These are phyloP conservation scores for Gliomastix tumulicola DNA, from an alignment of 2,329 filamentous ascomycete species.

Conservation along the genomic window DNA sequence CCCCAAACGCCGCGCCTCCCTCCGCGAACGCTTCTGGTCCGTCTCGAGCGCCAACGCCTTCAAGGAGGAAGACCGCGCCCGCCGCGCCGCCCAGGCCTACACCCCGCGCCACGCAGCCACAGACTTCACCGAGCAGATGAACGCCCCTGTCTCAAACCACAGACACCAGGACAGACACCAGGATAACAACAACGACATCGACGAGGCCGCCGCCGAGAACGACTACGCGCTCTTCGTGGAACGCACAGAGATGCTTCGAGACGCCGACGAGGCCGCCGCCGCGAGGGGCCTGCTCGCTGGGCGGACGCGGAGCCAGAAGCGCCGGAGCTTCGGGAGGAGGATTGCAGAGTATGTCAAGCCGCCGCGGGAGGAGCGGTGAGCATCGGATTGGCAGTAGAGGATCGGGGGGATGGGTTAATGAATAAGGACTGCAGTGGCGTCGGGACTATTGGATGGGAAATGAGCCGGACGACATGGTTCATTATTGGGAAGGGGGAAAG, in stretches of 20 bases:
- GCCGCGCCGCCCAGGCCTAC: conserved; percentile 8
- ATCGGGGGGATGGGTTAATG: background rate
- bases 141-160: conserved; percentile 3
- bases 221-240: conserved; percentile 1
- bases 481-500: background rate
- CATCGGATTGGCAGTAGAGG: background rate
- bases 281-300: background rate
- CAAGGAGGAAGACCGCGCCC: conserved; percentile 9
- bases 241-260: too few relatives aligned
- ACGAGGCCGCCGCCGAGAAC: conserved; percentile 1
- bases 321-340: conserved; percentile 6
- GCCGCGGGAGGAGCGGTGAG: conserved; percentile 1
- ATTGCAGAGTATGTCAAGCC: conserved; percentile 11
- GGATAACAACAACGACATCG: background rate
- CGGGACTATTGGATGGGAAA: background rate
- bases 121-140: conserved; percentile 15
- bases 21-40: conserved; percentile 3
- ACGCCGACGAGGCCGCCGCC: background rate
- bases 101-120: conserved; percentile 19
- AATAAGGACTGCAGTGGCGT: background rate
- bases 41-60: conserved; percentile 2
- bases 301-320: conserved; percentile 1
- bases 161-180: background rate
- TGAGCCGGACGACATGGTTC: background rate
- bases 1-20: conserved; percentile 2